A percentile compares a stretch with the other conserved stretches of the same genome.
phyloP scores from a whole-genome alignment of 345 rosid genomes.

The Barbarea vulgaris region DNA sequence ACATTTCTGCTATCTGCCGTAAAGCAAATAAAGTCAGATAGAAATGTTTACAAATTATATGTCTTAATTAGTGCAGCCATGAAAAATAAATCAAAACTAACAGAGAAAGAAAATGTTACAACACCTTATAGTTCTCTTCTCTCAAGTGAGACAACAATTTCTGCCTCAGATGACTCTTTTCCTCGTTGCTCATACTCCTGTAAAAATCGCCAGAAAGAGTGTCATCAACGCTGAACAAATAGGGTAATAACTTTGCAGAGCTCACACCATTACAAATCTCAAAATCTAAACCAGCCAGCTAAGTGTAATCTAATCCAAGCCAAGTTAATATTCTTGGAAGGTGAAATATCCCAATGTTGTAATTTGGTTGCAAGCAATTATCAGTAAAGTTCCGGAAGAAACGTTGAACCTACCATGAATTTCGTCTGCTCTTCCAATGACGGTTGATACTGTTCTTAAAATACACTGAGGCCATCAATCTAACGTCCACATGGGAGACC shows the following conservation, averaged over 20 bases:
- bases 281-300: slow-evolving; percentile 10
- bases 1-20: slow-evolving; percentile 73
- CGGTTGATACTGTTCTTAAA: slow-evolving; percentile 89
- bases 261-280: background rate
- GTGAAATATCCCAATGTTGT: slow-evolving; percentile 1
- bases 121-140: slow-evolving; percentile 85
- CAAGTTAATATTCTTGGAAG: background rate
- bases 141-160: slow-evolving; percentile 76
- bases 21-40: slow-evolving; percentile 17
- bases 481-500: slow-evolving; percentile 80
- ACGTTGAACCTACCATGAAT: slow-evolving; percentile 55
- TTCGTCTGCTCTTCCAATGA: slow-evolving; percentile 87
- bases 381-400: background rate
- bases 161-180: slow-evolving; percentile 76
- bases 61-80: background rate
- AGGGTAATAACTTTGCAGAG: slow-evolving; percentile 11
- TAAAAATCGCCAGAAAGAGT: slow-evolving; percentile 21
- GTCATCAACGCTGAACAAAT: slow-evolving; percentile 9
- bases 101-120: slow-evolving; percentile 22
- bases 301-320: background rate
- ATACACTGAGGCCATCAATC: slow-evolving; percentile 92
- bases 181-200: slow-evolving; percentile 91
- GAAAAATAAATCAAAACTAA: slow-evolving; percentile 4
- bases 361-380: slow-evolving; percentile 8
- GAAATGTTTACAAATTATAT: background rate